Base-by-base conservation (phyloP, 2,329 filamentous ascomycete genomes). In the Sarocladiaceae sp. region DNA sequence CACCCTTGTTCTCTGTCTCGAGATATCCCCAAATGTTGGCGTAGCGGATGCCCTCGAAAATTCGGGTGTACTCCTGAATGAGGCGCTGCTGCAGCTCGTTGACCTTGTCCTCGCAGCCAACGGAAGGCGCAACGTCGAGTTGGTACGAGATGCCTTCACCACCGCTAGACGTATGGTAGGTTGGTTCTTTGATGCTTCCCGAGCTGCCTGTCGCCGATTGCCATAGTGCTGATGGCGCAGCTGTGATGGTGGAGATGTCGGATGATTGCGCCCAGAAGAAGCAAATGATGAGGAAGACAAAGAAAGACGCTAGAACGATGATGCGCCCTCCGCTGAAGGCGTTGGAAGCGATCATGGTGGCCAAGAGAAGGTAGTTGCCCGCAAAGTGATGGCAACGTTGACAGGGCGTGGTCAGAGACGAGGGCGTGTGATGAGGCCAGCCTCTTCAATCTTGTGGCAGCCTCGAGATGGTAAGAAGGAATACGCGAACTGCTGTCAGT, bases 21-120 rank as follows among this genome's bases (percentile, higher is more conserved):
- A 56, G 53, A 40, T 56, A 56, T 19, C 54, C 54, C 53, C 53
- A 56, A 44, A 56, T 56, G 49, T 56, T 55, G 47, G 51, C 53
- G 18, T 56, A 55, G 21, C 54, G 52, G 29, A 56, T 51, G 34
- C 54, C 54, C 11, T 47, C 33, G 33, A 56, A 43, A n/a, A 54
- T 48, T 44, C 55, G 48, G 37, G 54, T 47, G 47, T 56, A 56
- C 6, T 53, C 50, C 9, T 51, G 50, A 32, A 56, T 56, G 27
- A 56, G 51, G 20, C 51, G 53, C 33, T 56, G 53, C 46, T 56
- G 53, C 4, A 56, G 53, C 16, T 56, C 50, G 47, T 56, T 56
- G 48, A 56, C 54, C 29, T 56, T 40, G 43, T 43, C 49, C 48
- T 56, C 53, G 34, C 54, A 56, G 10, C 54, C 54, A 6, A 45